phyloP scores from a whole-genome alignment of 495 filamentous ascomycete genomes.

The Talaromyces stipitatus region DNA sequence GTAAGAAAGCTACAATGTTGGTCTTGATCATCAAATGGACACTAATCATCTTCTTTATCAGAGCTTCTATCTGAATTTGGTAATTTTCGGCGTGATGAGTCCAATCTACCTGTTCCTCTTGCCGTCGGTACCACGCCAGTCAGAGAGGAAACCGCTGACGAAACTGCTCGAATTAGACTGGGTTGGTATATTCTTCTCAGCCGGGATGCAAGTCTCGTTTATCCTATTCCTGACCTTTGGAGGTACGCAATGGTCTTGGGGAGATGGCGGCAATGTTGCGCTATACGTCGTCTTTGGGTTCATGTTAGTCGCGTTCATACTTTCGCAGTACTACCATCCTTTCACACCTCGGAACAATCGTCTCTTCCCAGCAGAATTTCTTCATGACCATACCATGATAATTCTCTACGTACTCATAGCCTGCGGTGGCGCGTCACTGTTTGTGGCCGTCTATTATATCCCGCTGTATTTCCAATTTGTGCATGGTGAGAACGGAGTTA shows the following conservation, averaged over 20 bases:
- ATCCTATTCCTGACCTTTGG: conserved; percentile 28
- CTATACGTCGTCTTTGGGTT: conserved; percentile 40
- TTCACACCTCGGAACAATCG: conserved; percentile 40
- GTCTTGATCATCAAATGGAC: no score
- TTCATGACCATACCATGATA: no score
- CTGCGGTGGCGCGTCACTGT: no score
- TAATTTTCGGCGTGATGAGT: conserved; percentile 37
- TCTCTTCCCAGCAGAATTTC: no score
- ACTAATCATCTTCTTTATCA: not conserved
- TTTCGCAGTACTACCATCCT: conserved; percentile 41
- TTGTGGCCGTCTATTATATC: no score
- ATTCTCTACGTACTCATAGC: no score
- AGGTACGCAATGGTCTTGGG: conserved; percentile 44
- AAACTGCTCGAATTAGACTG: conserved; percentile 29
- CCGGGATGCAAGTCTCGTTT: conserved; percentile 13
- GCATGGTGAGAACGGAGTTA: no score
- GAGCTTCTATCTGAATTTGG: conserved; percentile 43
- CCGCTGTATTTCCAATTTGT: no score
- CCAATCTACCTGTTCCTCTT: conserved; percentile 51
- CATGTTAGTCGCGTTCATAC: conserved; percentile 28
- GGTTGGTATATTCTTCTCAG: conserved; percentile 19
- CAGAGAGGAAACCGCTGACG: conserved; percentile 21
- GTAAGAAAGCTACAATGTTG: conserved; percentile 23
- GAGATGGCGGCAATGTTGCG: conserved; percentile 39
- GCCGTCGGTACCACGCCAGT: conserved; percentile 34